Evolutionary conservation across 208 protist genomes (phyloP).

Genomic region (Trypanosoma conorhini): DNA sequence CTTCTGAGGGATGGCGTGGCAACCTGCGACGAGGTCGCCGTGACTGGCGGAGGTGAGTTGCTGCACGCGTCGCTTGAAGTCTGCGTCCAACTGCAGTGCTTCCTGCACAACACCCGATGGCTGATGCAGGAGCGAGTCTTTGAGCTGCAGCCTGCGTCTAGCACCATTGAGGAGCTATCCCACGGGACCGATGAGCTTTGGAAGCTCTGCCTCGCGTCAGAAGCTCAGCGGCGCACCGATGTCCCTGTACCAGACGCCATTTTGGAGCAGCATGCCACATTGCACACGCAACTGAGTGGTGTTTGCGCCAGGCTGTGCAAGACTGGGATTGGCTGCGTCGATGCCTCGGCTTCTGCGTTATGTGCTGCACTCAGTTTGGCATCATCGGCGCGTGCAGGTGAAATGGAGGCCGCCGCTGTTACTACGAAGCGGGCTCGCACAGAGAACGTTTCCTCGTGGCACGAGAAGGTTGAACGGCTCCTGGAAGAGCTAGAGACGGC

Average conservation of each 20-base stretch:
- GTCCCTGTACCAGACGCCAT: constrained; percentile 32
- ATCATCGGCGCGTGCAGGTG: background rate
- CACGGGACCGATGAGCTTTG: constrained; percentile 52
- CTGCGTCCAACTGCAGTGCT: constrained; percentile 51
- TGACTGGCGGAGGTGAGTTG: constrained; percentile 24
- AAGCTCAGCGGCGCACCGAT: constrained; percentile 33
- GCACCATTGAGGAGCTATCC: constrained; percentile 45
- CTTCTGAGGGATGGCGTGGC: constrained; percentile 39
- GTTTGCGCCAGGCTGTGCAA: constrained; percentile 33
- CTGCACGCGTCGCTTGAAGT: constrained; percentile 50
- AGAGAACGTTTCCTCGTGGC: constrained; percentile 27
- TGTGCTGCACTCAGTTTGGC: background rate
- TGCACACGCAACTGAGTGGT: constrained; percentile 27
- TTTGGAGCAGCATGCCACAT: constrained; percentile 19
- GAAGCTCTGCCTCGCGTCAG: constrained; percentile 47
- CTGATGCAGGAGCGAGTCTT: constrained; percentile 55
- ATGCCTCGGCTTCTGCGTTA: constrained; percentile 13
- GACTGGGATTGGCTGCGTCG: constrained; percentile 29
- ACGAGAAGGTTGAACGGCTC: constrained; percentile 12
- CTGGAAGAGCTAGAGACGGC: constrained; percentile 13
- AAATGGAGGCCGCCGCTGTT: constrained; percentile 7
- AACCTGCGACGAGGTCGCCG: constrained; percentile 19
- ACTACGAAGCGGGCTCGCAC: constrained; percentile 37
- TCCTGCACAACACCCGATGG: constrained; percentile 54
- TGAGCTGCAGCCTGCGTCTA: constrained; percentile 19